Conservation (phyloP, 768 basidiomycete genomes). For the Boletus tomentosulus region DNA sequence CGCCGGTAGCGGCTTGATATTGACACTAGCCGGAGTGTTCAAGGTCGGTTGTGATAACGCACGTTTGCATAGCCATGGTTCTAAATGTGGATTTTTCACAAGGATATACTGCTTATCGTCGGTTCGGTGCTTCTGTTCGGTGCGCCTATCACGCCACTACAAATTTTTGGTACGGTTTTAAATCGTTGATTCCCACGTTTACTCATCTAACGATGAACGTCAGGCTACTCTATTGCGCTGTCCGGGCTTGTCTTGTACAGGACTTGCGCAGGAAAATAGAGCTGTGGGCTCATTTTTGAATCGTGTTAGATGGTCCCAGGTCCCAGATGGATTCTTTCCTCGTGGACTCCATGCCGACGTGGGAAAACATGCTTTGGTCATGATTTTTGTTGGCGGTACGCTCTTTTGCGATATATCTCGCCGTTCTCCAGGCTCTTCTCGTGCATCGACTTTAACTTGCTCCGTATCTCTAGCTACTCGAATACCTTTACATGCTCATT, state of each 20-base stretch:
- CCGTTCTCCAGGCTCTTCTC: too few species aligned
- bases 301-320: background rate
- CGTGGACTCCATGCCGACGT: background rate
- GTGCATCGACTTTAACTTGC: background rate
- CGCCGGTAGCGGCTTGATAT: constrained; percentile 79
- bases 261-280: constrained; percentile 60
- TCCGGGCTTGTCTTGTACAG: constrained; percentile 84
- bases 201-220: background rate
- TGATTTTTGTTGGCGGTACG: background rate
- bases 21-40: constrained; percentile 92
- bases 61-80: background rate
- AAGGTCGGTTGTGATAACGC: constrained; percentile 48
- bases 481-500: constrained; percentile 1
- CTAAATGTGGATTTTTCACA: constrained; percentile 25
- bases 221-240: constrained; percentile 86
- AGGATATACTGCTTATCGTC: constrained; percentile 90
- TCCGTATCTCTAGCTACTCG: background rate
- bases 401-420: background rate
- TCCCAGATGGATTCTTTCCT: background rate
- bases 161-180: constrained; percentile 63
- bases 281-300: background rate
- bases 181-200: background rate
- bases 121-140: constrained; percentile 88
- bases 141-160: constrained; percentile 72
- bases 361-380: background rate